Conservation (phyloP, 306 rosid genomes). For the Urtica urens region DNA sequence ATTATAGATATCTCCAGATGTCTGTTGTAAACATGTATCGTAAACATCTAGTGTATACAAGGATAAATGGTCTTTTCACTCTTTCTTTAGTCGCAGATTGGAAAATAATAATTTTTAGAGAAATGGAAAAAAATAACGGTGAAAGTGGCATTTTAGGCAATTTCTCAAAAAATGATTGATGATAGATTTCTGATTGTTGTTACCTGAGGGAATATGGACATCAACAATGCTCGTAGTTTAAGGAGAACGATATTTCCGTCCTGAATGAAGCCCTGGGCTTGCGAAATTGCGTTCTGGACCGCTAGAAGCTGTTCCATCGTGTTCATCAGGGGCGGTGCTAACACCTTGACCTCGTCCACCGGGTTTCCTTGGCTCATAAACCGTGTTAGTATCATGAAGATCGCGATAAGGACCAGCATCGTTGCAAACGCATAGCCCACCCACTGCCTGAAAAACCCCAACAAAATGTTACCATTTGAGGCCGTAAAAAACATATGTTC, state of each 20-base stretch:
- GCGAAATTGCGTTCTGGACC: conserved; percentile 74
- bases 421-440: conserved; percentile 49
- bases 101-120: no score
- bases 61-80: no score
- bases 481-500: no score
- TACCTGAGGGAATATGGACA: conserved; percentile 84
- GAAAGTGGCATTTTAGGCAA: no score
- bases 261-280: conserved; percentile 65
- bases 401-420: conserved; percentile 32
- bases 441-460: conserved; percentile 68
- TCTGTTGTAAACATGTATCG: no score
- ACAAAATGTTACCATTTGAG: no score
- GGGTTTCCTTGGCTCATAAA: conserved; percentile 40
- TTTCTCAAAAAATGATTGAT: conserved; percentile 4
- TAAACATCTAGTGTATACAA: no score
- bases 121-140: not conserved
- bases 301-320: conserved; percentile 94
- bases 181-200: no score
- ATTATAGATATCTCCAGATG: no score
- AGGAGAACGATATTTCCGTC: conserved; percentile 71
- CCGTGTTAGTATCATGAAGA: conserved; percentile 58
- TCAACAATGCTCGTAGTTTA: conserved; percentile 65
- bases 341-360: conserved; percentile 49
- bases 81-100: no score
- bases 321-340: conserved; percentile 73